phyloP scores from a whole-genome alignment of 345 rosid species.

The Populus deltoides region DNA sequence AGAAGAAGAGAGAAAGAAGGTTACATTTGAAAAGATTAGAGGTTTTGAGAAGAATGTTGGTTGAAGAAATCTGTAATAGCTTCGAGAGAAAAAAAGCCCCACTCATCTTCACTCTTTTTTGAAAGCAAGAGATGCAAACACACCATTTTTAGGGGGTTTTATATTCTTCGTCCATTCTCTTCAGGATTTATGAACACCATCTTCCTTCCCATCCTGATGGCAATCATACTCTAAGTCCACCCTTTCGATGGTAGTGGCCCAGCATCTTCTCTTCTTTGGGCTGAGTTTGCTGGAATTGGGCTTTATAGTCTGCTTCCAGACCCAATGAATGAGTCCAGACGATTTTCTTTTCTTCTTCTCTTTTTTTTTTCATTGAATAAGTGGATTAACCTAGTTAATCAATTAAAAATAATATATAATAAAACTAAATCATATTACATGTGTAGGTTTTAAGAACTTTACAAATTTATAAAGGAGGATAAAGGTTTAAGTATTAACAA shows the following conservation, averaged over 20 bases:
- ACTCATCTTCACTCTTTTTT: conserved; percentile 23
- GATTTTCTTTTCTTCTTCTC: background rate
- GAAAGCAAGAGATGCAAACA: background rate
- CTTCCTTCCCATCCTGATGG: background rate
- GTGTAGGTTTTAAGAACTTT: no score
- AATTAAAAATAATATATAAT: no score
- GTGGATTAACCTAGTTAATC: no score
- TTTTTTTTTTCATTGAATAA: no score
- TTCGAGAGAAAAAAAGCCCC: conserved; percentile 26
- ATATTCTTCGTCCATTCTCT: background rate
- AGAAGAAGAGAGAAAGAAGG: background rate
- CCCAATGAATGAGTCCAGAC: background rate
- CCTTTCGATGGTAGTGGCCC: background rate
- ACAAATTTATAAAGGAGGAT: no score
- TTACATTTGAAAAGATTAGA: conserved; percentile 28
- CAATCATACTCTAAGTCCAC: background rate
- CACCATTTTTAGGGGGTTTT: background rate
- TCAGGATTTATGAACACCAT: background rate
- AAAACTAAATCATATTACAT: no score
- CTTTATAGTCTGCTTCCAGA: background rate
- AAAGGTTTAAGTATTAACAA: no score
- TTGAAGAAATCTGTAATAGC: conserved; percentile 30
- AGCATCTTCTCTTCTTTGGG: background rate
- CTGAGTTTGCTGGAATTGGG: background rate
- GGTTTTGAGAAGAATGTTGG: conserved; percentile 19